These are phyloP conservation scores for Mycena crocata DNA, from an alignment of 768 basidiomycete genomes.

Conservation along the genomic window DNA sequence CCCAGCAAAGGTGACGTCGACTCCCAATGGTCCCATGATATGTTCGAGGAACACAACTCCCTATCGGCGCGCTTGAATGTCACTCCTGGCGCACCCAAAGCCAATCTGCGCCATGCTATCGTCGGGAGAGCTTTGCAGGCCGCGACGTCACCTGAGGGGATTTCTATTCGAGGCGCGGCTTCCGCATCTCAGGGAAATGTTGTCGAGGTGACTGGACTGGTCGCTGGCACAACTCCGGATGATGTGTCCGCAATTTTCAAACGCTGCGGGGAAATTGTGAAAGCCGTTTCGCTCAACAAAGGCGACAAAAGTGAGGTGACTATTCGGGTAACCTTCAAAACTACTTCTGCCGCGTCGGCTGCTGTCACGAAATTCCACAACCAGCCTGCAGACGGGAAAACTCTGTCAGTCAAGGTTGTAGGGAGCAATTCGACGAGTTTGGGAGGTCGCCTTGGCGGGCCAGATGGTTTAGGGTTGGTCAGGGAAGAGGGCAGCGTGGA, in stretches of 20 bases:
- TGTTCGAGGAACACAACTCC: constrained; percentile 71
- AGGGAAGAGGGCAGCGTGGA: constrained; percentile 67
- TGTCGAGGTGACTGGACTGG: constrained; percentile 80
- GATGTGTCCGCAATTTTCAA: constrained; percentile 91
- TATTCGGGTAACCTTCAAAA: constrained; percentile 82
- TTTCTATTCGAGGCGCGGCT: constrained; percentile 80
- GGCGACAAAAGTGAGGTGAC: constrained; percentile 57
- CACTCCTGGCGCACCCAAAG: constrained; percentile 59
- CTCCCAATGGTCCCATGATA: constrained; percentile 77
- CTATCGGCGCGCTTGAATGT: constrained; percentile 68
- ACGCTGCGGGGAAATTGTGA: constrained; percentile 75
- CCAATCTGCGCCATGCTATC: constrained; percentile 58
- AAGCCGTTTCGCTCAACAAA: constrained; percentile 53
- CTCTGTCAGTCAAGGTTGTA: constrained; percentile 72
- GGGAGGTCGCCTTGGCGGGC: constrained; percentile 67
- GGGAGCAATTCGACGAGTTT: constrained; percentile 65
- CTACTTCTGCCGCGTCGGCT: constrained; percentile 66
- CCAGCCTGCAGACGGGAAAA: constrained; percentile 85
- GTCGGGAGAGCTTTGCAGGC: constrained; percentile 74
- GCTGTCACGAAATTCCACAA: constrained; percentile 83
- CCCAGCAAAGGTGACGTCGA: constrained; percentile 73
- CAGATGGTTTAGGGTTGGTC: constrained; percentile 64
- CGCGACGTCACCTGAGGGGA: constrained; percentile 55
- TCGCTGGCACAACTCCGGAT: constrained; percentile 80
- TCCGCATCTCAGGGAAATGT: constrained; percentile 65